Conservation (phyloP, 257 asterid genomes). For the Thymus mandschuricus region DNA sequence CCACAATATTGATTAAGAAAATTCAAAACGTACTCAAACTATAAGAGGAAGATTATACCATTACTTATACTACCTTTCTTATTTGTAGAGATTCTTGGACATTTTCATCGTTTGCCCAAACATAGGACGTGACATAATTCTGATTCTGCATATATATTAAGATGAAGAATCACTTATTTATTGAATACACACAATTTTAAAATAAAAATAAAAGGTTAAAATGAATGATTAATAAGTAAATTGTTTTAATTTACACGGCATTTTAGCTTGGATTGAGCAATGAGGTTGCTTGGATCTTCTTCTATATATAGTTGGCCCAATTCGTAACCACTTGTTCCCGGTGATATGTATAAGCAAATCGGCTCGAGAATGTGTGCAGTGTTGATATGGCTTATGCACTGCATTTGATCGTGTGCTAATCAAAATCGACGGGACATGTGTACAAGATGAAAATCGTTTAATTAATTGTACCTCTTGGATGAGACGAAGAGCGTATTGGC, state of each 20-base stretch:
- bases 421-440: too few relatives aligned
- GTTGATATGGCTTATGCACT: conserved; percentile 35
- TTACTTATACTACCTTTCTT: conserved; percentile 40
- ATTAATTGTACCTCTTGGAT: conserved; percentile 30
- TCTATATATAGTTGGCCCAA: background rate
- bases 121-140: conserved; percentile 26
- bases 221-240: background rate
- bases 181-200: too few relatives aligned
- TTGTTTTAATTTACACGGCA: conserved; percentile 43
- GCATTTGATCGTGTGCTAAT: background rate
- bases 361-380: conserved; percentile 40
- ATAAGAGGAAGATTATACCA: too few relatives aligned
- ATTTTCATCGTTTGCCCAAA: conserved; percentile 49
- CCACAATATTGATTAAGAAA: too few relatives aligned
- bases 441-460: background rate
- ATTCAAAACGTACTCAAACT: too few relatives aligned
- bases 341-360: conserved; percentile 32
- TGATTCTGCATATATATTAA: conserved; percentile 31
- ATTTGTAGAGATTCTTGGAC: conserved; percentile 52
- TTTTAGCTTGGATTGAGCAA: conserved; percentile 16
- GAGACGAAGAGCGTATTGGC: conserved; percentile 37
- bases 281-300: conserved; percentile 29
- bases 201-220: background rate
- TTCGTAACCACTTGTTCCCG: background rate
- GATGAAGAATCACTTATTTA: too few relatives aligned